Evolutionary conservation across 2,329 filamentous ascomycete genomes (phyloP), one percentile per base, ranked within the genome.

Genomic region (Colletotrichum endophyticum): DNA sequence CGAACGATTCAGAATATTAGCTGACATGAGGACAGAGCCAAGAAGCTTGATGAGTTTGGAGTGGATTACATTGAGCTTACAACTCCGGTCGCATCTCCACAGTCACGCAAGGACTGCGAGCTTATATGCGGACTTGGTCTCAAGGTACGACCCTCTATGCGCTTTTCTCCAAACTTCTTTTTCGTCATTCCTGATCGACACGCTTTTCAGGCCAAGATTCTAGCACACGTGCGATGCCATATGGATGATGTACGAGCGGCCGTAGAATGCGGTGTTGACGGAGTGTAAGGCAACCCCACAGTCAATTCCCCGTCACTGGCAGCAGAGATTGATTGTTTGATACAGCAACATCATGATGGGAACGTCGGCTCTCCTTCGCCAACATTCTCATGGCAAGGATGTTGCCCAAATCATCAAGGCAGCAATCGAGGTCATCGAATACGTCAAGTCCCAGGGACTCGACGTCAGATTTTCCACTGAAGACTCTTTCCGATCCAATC

Each of bases 61-160:
- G 95, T 96, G 75, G 95, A 98, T 87, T 98, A 96, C 87, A 96
- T 98, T 81, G 96, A 98, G 87, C 89, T 98, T 81, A 98, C 96
- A 74, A 94, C 91, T 78, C 96, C 96, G 53, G 95, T 94, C 78
- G 94, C 96, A 70, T 96, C 94, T 15, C 93, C 95, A 87, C 95
- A 98, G 87, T 98, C 95, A 70, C 92, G 93, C 84, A 86, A 88
- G 82, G 96, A 98, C 88, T 98, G 95, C 86, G 94, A 97, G 87
- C 93, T 93, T 72, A 98, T 98, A 83, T 98, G 95, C 94, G 95
- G 96, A 90, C 94, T 98, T 69, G 96, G 96, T 78, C 92, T 98
- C 85, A 77, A 76, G 67, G 59, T 34, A 11, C 28, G 28, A 28
- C 7, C 8, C 16, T 30, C 9, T 1, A 0, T n/a, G 0, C 44